Evolutionary conservation across 768 basidiomycete species (phyloP).

Genomic region (Leccinum olivaceopallidum): DNA sequence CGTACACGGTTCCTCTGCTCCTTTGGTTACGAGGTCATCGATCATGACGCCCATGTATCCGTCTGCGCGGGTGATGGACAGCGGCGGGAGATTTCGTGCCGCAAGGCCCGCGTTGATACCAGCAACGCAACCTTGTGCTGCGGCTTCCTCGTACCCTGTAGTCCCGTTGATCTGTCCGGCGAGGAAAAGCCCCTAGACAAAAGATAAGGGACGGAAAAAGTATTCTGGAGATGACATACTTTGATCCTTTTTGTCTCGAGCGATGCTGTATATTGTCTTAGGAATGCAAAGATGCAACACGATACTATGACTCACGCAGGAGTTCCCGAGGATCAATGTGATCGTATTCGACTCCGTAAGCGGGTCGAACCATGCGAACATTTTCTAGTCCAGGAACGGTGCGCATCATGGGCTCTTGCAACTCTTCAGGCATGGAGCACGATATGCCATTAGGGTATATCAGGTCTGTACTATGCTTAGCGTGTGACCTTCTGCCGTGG

Average conservation of each 20-base stretch:
- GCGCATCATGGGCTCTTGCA: constrained; percentile 80
- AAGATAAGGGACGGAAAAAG: background rate
- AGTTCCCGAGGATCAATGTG: constrained; percentile 86
- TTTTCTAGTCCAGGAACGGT: constrained; percentile 85
- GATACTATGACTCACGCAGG: constrained; percentile 47
- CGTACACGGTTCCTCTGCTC: constrained; percentile 88
- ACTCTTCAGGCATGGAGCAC: constrained; percentile 82
- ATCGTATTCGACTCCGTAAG: constrained; percentile 94
- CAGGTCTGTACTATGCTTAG: constrained; percentile 49
- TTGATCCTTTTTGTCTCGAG: constrained; percentile 84
- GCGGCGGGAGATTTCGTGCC: constrained; percentile 52
- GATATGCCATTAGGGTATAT: constrained; percentile 92
- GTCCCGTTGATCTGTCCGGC: constrained; percentile 94
- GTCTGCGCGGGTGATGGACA: constrained; percentile 79
- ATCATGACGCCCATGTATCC: constrained; percentile 90
- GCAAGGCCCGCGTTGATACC: constrained; percentile 86
- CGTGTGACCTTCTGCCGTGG: background rate
- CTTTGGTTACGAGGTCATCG: constrained; percentile 86
- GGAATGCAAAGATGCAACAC: background rate
- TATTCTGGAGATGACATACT: constrained; percentile 34
- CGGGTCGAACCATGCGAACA: constrained; percentile 79
- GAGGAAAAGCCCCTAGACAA: constrained; percentile 70
- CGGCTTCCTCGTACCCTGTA: constrained; percentile 94
- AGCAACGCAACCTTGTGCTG: constrained; percentile 85
- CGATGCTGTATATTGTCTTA: constrained; percentile 49